Percentiles rank a stretch among this genome's conserved stretches.
Evolutionary conservation across 257 asterid genomes (phyloP).

Genomic region (Solanum appendiculatum): DNA sequence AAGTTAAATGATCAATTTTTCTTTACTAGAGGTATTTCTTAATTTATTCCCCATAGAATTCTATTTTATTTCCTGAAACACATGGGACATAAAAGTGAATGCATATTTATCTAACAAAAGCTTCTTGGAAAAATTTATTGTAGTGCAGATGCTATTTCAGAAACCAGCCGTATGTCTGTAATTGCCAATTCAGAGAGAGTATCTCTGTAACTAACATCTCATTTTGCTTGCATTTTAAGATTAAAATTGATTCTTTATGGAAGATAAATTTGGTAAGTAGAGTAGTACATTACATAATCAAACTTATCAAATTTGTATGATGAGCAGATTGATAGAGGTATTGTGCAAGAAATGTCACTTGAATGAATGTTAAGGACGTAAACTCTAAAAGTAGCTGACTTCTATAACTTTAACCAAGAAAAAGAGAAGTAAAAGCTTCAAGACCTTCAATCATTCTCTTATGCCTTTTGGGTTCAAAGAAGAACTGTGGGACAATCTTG

Average conservation of each 20-base stretch:
- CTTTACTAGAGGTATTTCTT: too few relatives aligned
- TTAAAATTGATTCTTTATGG: neutral
- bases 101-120: too few relatives aligned
- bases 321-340: neutral
- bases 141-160: too few relatives aligned
- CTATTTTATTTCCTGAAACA: neutral
- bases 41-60: neutral
- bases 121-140: too few relatives aligned
- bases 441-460: neutral
- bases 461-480: neutral
- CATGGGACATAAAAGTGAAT: neutral
- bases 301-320: neutral
- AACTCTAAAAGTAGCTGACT: neutral
- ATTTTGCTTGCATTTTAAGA: neutral
- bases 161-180: too few relatives aligned
- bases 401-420: neutral
- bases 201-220: too few relatives aligned
- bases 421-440: neutral
- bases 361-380: neutral
- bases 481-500: neutral
- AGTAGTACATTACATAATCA: neutral
- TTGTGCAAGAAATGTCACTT: neutral
- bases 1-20: too few relatives aligned
- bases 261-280: neutral
- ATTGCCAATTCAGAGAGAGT: too few relatives aligned